Evolutionary conservation across 2,329 filamentous ascomycete species (phyloP).

Genomic region (Xylariaceae sp.): DNA sequence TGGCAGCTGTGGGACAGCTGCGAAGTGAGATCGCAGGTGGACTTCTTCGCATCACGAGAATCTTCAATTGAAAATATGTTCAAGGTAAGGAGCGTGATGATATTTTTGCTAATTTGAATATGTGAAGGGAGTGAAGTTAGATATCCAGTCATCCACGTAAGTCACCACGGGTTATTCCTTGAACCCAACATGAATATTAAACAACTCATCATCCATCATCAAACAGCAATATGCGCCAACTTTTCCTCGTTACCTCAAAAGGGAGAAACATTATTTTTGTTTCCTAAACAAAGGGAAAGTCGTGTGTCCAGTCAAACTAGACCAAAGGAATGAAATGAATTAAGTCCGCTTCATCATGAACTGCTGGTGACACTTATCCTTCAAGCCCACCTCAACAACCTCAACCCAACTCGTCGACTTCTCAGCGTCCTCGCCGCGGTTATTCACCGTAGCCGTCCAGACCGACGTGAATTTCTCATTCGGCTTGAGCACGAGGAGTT

Average conservation of each 20-base stretch:
- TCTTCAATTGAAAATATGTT: too few species aligned
- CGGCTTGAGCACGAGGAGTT: background rate
- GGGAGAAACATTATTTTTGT: background rate
- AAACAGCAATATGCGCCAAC: too few species aligned
- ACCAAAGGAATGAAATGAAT: background rate
- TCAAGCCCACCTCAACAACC: background rate
- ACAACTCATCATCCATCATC: too few species aligned
- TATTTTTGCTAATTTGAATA: too few species aligned
- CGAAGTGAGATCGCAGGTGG: too few species aligned
- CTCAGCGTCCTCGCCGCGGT: background rate
- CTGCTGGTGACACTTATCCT: background rate
- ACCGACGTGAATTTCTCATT: background rate
- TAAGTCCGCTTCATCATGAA: background rate
- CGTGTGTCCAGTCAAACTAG: background rate
- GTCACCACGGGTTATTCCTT: too few species aligned
- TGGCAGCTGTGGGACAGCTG: too few species aligned
- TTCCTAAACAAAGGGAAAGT: background rate
- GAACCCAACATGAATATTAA: too few species aligned
- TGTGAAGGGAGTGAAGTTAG: too few species aligned
- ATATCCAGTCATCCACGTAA: too few species aligned
- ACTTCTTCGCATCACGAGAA: too few species aligned
- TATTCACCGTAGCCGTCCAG: background rate
- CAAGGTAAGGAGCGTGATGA: too few species aligned
- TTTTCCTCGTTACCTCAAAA: background rate
- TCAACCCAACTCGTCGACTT: conserved; percentile 1